phyloP scores from a whole-genome alignment of 2,329 filamentous ascomycete genomes.

The Exophiala xenobiotica region DNA sequence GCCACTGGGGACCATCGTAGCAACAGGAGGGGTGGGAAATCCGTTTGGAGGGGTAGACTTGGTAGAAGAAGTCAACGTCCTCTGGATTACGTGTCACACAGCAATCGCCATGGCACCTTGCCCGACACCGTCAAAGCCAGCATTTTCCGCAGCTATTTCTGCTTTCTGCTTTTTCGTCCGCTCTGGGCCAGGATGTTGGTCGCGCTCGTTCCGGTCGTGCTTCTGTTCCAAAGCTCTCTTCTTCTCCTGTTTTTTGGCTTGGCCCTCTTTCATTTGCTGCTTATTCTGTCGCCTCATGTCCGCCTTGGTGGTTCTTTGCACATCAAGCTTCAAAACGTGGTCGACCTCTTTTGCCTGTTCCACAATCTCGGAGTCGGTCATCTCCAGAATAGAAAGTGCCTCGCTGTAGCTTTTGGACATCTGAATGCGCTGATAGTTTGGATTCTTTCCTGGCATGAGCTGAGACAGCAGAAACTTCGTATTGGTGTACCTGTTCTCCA shows the following conservation, averaged over 20 bases:
- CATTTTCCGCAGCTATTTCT: slow-evolving; percentile 28
- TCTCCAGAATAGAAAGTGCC: slow-evolving; percentile 63
- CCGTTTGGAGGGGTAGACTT: too few relatives aligned
- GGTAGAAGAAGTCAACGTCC: too few relatives aligned
- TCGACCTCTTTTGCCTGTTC: slow-evolving; percentile 67
- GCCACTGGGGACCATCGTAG: too few relatives aligned
- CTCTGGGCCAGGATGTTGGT: slow-evolving; percentile 9
- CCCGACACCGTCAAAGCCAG: slow-evolving; percentile 28
- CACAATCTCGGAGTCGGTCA: slow-evolving; percentile 57
- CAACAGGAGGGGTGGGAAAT: too few relatives aligned
- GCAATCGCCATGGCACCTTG: slow-evolving; percentile 28
- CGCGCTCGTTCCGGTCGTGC: slow-evolving; percentile 5
- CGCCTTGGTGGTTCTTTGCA: slow-evolving; percentile 34
- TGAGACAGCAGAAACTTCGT: slow-evolving; percentile 88
- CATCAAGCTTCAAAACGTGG: slow-evolving; percentile 58
- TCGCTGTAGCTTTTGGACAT: slow-evolving; percentile 69
- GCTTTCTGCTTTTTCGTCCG: slow-evolving; percentile 28
- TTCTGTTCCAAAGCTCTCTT: slow-evolving; percentile 20
- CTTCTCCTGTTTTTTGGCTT: slow-evolving; percentile 22
- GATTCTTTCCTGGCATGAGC: slow-evolving; percentile 77
- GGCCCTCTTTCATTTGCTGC: slow-evolving; percentile 23
- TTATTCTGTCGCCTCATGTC: slow-evolving; percentile 31
- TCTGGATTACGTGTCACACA: slow-evolving; percentile 17
- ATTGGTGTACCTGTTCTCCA: slow-evolving; percentile 86
- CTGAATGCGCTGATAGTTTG: slow-evolving; percentile 62